Percentiles rank a stretch among this genome's conserved stretches.
Conservation (phyloP, 2,329 filamentous ascomycete genomes). For the Magnaporthiopsis poae region DNA sequence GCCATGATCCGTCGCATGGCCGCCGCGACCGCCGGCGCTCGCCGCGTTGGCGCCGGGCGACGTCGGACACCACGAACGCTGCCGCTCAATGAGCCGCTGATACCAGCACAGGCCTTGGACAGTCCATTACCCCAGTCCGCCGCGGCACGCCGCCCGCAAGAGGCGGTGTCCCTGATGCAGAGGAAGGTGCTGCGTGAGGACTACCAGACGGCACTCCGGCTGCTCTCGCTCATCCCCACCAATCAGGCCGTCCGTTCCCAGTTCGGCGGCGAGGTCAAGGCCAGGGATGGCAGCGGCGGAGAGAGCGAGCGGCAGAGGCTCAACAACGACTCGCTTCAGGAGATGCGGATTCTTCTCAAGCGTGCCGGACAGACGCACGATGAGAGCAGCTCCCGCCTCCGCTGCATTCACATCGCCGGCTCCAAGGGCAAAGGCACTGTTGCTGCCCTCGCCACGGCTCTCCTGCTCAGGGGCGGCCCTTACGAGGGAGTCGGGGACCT, state of each 20-base stretch:
- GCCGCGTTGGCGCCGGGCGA: not conserved
- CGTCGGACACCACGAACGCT: not conserved
- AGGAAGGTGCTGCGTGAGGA: conserved; percentile 14
- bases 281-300: conserved; percentile 20
- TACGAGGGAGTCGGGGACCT: conserved; percentile 14
- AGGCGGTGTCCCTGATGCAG: not conserved
- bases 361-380: conserved; percentile 60
- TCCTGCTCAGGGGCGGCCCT: conserved; percentile 42
- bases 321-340: conserved; percentile 67
- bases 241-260: conserved; percentile 58
- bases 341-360: conserved; percentile 69
- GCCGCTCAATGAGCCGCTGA: not conserved
- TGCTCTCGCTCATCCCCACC: conserved; percentile 67
- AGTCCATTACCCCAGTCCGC: not conserved
- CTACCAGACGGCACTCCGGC: conserved; percentile 59
- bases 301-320: conserved; percentile 35
- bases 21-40: not conserved
- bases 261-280: conserved; percentile 33
- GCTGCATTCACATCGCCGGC: conserved; percentile 72
- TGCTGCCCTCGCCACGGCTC: conserved; percentile 70
- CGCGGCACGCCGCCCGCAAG: not conserved
- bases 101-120: not conserved
- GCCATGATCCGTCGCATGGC: not conserved
- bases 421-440: conserved; percentile 93
- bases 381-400: conserved; percentile 32